Base-by-base conservation (phyloP, 768 basidiomycete species). In the Paxillus involutus region DNA sequence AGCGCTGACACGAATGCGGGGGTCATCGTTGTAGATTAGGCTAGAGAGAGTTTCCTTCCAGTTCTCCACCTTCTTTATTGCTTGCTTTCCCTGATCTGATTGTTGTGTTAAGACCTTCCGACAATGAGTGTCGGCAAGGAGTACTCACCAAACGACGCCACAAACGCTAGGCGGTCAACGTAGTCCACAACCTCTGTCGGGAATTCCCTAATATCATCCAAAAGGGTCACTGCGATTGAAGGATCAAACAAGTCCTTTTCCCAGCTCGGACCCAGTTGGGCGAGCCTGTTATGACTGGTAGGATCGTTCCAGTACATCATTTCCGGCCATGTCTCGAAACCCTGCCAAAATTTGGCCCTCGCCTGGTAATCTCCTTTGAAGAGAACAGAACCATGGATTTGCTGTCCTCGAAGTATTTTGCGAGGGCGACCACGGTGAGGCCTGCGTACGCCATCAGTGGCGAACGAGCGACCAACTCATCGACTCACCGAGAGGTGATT, bases 221-320 rank as follows among this genome's bases (percentile, higher is more conserved):
- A 29, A 44, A 35, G 53, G 17, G 53, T 17, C n/a, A 21, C 32
- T 13, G 42, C 49, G 2, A 47, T 37, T 13, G 40, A 51, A 17
- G 40, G 40, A 33, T 56, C 55, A 24, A 56, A 56, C 11, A 56
- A 29, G 24, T 56, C 52, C 21, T 56, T 56, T 33, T 56, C 55
- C 55, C 55, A 56, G 10, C 44, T 26, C 11, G 36, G 44, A 32
- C 51, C 55, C 10, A 56, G 30, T 44, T 56, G 35, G 3, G 55
- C 43, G 17, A 56, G 52, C 5, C 52, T 53, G 11, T 47, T 19
- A 9, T 56, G 55, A 32, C 55, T 56, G 21, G n/a, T 39, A 24
- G 51, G 52, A 29, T 56, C 55, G 16, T 56, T 56, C 55, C 55
- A 56, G 52, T 56, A 56, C 52, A 56, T 24, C 26, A 53, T 32